Conservation (phyloP, 1,139 yeast genomes). For the Candida gigantensis region DNA sequence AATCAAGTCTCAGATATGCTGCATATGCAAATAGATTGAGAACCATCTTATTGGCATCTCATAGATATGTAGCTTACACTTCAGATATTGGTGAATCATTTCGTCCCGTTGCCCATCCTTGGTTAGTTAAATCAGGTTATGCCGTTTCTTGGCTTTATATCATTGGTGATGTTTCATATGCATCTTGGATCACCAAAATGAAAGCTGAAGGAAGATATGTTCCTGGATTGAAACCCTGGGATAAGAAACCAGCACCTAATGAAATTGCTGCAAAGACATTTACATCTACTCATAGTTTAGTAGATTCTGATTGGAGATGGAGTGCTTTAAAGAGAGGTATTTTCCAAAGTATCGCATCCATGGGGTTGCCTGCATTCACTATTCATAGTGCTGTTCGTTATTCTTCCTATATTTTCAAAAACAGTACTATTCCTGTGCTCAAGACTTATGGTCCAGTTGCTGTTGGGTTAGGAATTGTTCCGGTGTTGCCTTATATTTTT, state of each 20-base stretch:
- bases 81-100: slow-evolving; percentile 90
- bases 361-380: slow-evolving; percentile 87
- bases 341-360: slow-evolving; percentile 79
- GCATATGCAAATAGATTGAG: slow-evolving; percentile 78
- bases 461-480: slow-evolving; percentile 74
- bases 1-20: slow-evolving; percentile 67
- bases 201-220: slow-evolving; percentile 65
- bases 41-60: slow-evolving; percentile 73
- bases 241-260: slow-evolving; percentile 42
- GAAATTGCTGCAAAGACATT: slow-evolving; percentile 39
- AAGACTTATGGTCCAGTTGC: slow-evolving; percentile 77
- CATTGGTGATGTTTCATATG: slow-evolving; percentile 75
- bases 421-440: slow-evolving; percentile 36
- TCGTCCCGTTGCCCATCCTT: slow-evolving; percentile 79
- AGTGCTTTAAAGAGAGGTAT: slow-evolving; percentile 69
- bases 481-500: slow-evolving; percentile 73
- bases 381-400: slow-evolving; percentile 79
- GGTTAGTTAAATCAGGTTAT: slow-evolving; percentile 63
- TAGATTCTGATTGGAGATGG: slow-evolving; percentile 63
- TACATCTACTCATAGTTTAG: slow-evolving; percentile 26
- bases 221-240: slow-evolving; percentile 73
- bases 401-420: slow-evolving; percentile 59
- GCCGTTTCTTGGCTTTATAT: slow-evolving; percentile 78
- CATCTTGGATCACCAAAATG: slow-evolving; percentile 73
- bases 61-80: slow-evolving; percentile 82